These are phyloP conservation scores for Chrysosporium keratinophilum DNA, from an alignment of 2,329 filamentous ascomycete genomes.

Conservation along the genomic window DNA sequence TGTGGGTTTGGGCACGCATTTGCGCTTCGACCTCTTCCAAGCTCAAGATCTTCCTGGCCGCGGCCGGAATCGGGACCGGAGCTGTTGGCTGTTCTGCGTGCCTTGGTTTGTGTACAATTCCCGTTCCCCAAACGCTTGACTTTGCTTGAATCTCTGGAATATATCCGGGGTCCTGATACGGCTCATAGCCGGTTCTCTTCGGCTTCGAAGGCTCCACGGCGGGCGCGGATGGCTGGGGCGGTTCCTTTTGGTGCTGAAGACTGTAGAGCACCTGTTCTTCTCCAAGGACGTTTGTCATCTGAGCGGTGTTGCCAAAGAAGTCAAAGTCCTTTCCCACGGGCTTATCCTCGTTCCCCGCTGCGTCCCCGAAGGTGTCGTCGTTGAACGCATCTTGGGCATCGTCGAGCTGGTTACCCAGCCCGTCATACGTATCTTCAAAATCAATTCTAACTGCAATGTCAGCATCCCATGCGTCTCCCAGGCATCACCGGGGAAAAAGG, in stretches of 20 bases:
- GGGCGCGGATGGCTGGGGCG: constrained; percentile 22
- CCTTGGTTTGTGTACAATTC: constrained; percentile 44
- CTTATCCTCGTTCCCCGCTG: constrained; percentile 37
- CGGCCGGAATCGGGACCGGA: constrained; percentile 17
- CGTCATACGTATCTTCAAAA: constrained; percentile 97
- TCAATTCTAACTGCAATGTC: constrained; percentile 48
- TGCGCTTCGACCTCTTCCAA: constrained; percentile 93
- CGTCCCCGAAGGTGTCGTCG: constrained; percentile 78
- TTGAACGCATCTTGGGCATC: constrained; percentile 93
- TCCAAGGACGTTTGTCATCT: constrained; percentile 73
- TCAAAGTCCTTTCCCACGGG: constrained; percentile 86
- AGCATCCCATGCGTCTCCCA: background rate
- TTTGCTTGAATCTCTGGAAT: constrained; percentile 87
- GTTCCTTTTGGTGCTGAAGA: constrained; percentile 49
- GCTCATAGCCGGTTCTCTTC: constrained; percentile 75
- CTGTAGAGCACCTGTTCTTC: constrained; percentile 82
- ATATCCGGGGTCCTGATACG: constrained; percentile 72
- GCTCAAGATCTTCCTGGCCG: constrained; percentile 74
- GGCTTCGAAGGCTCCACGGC: constrained; percentile 44
- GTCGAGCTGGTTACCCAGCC: constrained; percentile 78
- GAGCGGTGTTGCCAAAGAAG: constrained; percentile 86
- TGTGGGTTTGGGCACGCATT: constrained; percentile 48
- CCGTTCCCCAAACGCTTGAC: constrained; percentile 81
- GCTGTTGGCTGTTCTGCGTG: constrained; percentile 14
- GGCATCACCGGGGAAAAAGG: background rate